Evolutionary conservation across 2,329 filamentous ascomycete species (phyloP).

Genomic region (Fragosphaeria purpurea): DNA sequence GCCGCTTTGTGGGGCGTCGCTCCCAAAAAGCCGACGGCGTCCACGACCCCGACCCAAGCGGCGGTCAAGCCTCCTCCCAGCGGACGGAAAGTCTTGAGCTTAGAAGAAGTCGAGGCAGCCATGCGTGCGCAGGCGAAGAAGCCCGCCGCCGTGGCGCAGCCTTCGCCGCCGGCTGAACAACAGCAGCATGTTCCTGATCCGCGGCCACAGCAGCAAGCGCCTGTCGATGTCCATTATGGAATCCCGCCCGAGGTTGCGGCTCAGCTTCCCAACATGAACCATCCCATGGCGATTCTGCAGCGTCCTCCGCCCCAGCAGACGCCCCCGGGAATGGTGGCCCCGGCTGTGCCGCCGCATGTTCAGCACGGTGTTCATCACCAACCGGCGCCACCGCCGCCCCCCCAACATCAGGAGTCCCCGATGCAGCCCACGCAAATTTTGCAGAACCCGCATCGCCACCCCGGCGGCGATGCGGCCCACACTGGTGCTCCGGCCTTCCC

Average conservation of each 20-base stretch:
- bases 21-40: constrained; percentile 41
- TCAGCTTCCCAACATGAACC: constrained; percentile 17
- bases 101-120: constrained; percentile 93
- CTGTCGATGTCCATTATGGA: constrained; percentile 10
- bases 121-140: constrained; percentile 64
- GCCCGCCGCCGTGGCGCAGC: constrained; percentile 26
- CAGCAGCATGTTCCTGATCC: constrained; percentile 19
- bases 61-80: constrained; percentile 22
- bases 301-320: constrained; percentile 37
- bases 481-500: constrained; percentile 22
- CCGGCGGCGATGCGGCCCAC: constrained; percentile 35
- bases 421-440: constrained; percentile 63
- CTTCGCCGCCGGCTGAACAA: constrained; percentile 19
- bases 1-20: constrained; percentile 84
- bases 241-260: constrained; percentile 1
- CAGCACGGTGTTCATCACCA: constrained; percentile 19
- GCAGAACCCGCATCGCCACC: constrained; percentile 64
- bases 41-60: constrained; percentile 18
- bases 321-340: constrained; percentile 19
- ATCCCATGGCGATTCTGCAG: constrained; percentile 46
- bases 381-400: constrained; percentile 14
- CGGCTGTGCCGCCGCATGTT: constrained; percentile 10
- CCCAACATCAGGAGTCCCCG: constrained; percentile 22
- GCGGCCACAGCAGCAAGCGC: constrained; percentile 16
- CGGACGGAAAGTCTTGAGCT: constrained; percentile 75